Base-by-base conservation (phyloP, 2,329 filamentous ascomycete genomes). In the Pseudogymnoascus sp. region DNA sequence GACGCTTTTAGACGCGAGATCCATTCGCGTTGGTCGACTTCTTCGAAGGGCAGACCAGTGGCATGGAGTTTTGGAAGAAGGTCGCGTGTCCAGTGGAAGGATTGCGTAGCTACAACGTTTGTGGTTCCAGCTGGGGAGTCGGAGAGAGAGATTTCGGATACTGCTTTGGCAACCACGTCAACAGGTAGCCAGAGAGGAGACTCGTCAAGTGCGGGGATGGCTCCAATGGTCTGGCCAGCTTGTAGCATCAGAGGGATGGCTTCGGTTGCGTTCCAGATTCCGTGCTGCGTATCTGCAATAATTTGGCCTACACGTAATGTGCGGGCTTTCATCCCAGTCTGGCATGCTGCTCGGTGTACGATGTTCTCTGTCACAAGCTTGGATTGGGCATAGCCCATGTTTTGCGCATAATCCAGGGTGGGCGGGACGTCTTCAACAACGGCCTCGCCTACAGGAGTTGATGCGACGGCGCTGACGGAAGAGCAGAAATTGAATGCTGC, bases 231-330 rank as follows among this genome's bases (percentile, higher is more conserved):
- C 1, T 70, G 69, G 0, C 78, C 78, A 1, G 74, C 78, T 35
- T 78, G 78, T 0, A 85, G 71, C 69, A 84, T 78, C 43, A 84
- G 68, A 0, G 83, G 79, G 22, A 83, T 81, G 0, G 80, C 81
- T 65, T 84, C 82, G 0, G 74, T 78, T 3, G 70, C 69, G 66
- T 81, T 83, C 82, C 82, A 84, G 2, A 79, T 68, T 1, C 81
- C 82, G n/a, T 73, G 65, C 1, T 71, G 61, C 0, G 75, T 79
- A 66, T 83, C 80, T 1, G 77, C 81, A 12, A 80, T 77, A 12
- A 84, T 77, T 67, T 84, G 82, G 0, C 82, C 82, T 0, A 83
- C 74, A 0, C 82, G 74, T 4, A 82, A 66, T 6, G 81, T 73
- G 3, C 74, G 71, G 2, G 73, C 69, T 26, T 66, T 68, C 4